A percentile compares a stretch with the other conserved stretches of the same genome.
Evolutionary conservation across 805 yeast genomes (phyloP).

Genomic region (Priceomyces castillae): DNA sequence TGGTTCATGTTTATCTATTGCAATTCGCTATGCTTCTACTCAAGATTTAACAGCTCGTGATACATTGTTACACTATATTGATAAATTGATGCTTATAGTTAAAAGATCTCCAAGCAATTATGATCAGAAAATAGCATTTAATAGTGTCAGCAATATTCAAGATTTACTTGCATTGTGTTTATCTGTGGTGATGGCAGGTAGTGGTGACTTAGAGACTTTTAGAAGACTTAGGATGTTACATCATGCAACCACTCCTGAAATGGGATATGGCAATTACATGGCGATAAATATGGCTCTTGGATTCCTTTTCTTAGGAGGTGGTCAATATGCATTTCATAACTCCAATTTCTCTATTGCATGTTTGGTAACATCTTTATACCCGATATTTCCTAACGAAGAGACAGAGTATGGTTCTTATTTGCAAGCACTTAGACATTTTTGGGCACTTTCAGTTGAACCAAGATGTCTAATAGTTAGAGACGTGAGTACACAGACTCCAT

Average conservation of each 20-base stretch:
- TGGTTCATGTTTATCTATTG: slow-evolving; percentile 74
- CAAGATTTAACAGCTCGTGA: slow-evolving; percentile 52
- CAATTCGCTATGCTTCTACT: slow-evolving; percentile 73
- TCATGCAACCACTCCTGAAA: slow-evolving; percentile 47
- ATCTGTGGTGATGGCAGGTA: slow-evolving; percentile 82
- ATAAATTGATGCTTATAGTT: slow-evolving; percentile 45
- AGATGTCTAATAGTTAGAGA: slow-evolving; percentile 79
- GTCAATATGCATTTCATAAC: slow-evolving; percentile 76
- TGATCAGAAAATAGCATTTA: slow-evolving; percentile 56
- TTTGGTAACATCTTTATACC: slow-evolving; percentile 73
- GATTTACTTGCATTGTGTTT: slow-evolving; percentile 61
- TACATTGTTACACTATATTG: slow-evolving; percentile 54
- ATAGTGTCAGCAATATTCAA: slow-evolving; percentile 54
- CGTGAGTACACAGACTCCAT: slow-evolving; percentile 56
- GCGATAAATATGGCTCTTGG: slow-evolving; percentile 83
- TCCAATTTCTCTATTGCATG: slow-evolving; percentile 66
- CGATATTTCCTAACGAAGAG: slow-evolving; percentile 55
- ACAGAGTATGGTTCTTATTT: slow-evolving; percentile 57
- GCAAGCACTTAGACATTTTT: slow-evolving; percentile 84
- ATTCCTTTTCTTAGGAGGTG: slow-evolving; percentile 85
- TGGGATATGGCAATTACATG: slow-evolving; percentile 68
- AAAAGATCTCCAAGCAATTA: slow-evolving; percentile 44
- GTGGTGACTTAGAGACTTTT: slow-evolving; percentile 80
- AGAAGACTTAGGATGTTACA: slow-evolving; percentile 70
- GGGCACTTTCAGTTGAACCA: slow-evolving; percentile 82